Conservation (phyloP, 163 green algal genomes). For the Scenedesmus sp. region DNA sequence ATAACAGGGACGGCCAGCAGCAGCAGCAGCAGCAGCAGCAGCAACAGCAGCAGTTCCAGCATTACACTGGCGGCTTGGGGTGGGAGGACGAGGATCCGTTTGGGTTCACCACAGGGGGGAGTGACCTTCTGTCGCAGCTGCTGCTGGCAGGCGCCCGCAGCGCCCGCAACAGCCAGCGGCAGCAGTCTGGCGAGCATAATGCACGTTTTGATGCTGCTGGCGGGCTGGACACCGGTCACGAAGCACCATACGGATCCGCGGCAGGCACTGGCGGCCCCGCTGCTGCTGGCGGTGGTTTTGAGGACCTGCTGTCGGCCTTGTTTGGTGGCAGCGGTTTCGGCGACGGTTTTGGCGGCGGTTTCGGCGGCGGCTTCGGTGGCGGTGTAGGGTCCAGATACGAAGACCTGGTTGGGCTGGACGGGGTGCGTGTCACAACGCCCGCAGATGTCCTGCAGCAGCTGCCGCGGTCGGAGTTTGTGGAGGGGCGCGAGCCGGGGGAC, state of each 20-base stretch:
- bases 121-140: conserved; percentile 13
- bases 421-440: conserved; percentile 35
- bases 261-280: not conserved
- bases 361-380: conserved; percentile 15
- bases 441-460: conserved; percentile 19
- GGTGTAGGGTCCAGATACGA: conserved; percentile 21
- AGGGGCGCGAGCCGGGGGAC: conserved; percentile 34
- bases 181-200: not conserved
- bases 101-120: not conserved
- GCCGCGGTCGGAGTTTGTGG: conserved; percentile 42
- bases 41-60: conserved; percentile 33
- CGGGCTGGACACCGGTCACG: not conserved
- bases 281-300: not conserved
- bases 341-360: not conserved
- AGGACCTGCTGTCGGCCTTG: not conserved
- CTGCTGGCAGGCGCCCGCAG: conserved; percentile 47
- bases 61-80: not conserved
- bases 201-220: not conserved
- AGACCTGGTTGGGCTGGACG: conserved; percentile 5
- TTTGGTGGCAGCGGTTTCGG: not conserved
- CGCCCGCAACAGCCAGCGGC: not conserved
- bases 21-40: conserved; percentile 21
- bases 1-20: not conserved
- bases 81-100: conserved; percentile 11
- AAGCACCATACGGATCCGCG: not conserved